Conservation (phyloP, 768 basidiomycete genomes). For the Termitomyces titanicus region DNA sequence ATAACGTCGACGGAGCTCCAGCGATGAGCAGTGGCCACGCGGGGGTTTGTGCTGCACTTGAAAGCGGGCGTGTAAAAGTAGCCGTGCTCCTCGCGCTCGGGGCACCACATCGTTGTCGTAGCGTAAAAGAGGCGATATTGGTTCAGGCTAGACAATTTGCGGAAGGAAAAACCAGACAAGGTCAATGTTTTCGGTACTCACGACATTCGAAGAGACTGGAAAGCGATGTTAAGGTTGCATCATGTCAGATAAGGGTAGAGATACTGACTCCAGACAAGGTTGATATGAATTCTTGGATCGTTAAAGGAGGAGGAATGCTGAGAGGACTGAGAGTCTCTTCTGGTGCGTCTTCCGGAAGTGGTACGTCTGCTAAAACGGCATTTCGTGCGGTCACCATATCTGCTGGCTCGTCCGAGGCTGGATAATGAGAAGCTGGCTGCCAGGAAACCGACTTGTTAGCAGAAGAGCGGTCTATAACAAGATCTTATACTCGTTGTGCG, state of each 20-base stretch:
- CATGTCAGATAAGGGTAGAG: not conserved
- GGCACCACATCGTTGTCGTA: slow-evolving; percentile 72
- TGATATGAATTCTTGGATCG: slow-evolving; percentile 66
- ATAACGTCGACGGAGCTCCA: slow-evolving; percentile 68
- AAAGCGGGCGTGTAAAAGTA: slow-evolving; percentile 70
- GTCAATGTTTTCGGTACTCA: slow-evolving; percentile 27
- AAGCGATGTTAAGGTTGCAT: not conserved
- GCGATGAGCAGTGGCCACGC: slow-evolving; percentile 70
- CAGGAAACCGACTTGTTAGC: not conserved
- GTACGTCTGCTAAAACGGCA: slow-evolving; percentile 52
- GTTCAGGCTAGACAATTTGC: slow-evolving; percentile 41
- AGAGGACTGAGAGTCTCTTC: slow-evolving; percentile 69
- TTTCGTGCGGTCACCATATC: slow-evolving; percentile 53
- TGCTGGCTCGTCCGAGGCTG: slow-evolving; percentile 32
- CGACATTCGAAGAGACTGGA: slow-evolving; percentile 54
- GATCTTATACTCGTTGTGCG: slow-evolving; percentile 11
- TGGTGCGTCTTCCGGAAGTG: slow-evolving; percentile 60
- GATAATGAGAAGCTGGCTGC: slow-evolving; percentile 2
- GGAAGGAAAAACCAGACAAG: not conserved
- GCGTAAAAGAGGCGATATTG: slow-evolving; percentile 69
- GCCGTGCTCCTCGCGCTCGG: slow-evolving; percentile 79
- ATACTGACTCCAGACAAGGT: slow-evolving; percentile 49
- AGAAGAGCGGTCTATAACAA: not conserved
- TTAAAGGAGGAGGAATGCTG: slow-evolving; percentile 57
- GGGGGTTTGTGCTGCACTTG: slow-evolving; percentile 79